Evolutionary conservation across 495 filamentous ascomycete species (phyloP).

Genomic region (Aspergillus panamensis): DNA sequence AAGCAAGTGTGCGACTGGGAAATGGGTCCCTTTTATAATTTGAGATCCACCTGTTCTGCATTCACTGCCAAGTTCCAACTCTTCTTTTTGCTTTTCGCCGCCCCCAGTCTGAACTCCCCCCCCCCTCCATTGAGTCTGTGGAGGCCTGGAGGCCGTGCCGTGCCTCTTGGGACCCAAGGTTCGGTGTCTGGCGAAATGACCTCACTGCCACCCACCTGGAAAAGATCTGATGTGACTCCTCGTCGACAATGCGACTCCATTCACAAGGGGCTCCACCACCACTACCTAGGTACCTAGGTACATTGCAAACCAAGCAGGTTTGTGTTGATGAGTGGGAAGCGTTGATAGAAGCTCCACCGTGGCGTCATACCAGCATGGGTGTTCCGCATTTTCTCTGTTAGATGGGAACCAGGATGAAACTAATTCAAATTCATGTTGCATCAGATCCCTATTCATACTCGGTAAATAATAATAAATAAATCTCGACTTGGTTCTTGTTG

Average conservation of each 20-base stretch:
- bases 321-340: neutral
- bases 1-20: neutral
- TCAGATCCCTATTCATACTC: neutral
- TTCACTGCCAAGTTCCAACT: neutral
- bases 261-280: neutral
- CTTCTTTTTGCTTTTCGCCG: neutral
- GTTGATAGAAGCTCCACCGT: constrained; percentile 9
- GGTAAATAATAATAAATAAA: too few relatives aligned
- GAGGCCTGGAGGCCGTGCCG: constrained; percentile 7
- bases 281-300: neutral
- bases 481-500: neutral
- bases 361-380: constrained; percentile 7
- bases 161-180: constrained; percentile 12
- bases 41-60: neutral
- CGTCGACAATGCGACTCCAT: neutral
- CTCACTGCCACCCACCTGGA: neutral
- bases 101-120: neutral
- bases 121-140: neutral
- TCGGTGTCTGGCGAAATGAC: constrained; percentile 4
- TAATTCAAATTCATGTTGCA: neutral
- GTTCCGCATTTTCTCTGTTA: neutral
- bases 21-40: neutral
- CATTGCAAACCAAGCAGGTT: neutral
- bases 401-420: neutral
- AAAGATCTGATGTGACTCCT: neutral